Percentiles rank a stretch among this genome's conserved stretches.
phyloP scores from a whole-genome alignment of 371 early-diverging fungal genomes.

The Syncephalastrum sp. region DNA sequence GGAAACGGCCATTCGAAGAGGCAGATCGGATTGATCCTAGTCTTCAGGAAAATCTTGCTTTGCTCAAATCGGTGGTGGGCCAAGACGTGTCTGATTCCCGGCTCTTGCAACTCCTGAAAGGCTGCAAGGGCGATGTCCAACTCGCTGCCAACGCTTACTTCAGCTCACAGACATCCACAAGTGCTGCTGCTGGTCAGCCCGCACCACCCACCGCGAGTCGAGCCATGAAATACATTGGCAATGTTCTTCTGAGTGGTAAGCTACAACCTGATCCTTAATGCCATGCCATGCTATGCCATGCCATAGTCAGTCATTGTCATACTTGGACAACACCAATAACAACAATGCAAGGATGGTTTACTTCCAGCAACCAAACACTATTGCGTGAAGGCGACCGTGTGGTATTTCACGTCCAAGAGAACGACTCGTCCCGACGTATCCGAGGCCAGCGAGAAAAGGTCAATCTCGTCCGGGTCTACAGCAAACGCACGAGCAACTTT shows the following conservation, averaged over 20 bases:
- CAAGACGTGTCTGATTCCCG: constrained; percentile 4
- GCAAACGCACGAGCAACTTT: constrained; percentile 7
- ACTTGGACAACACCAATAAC: too few species aligned
- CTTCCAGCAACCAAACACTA: constrained; percentile 23
- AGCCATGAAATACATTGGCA: not conserved
- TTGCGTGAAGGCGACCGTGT: constrained; percentile 31
- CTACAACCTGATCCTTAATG: not conserved
- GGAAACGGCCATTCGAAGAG: too few species aligned
- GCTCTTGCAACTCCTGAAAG: constrained; percentile 8
- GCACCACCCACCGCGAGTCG: not conserved
- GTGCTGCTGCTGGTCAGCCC: not conserved
- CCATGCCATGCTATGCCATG: too few species aligned
- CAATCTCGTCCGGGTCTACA: constrained; percentile 48
- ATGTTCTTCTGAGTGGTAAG: not conserved
- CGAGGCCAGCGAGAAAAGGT: constrained; percentile 31
- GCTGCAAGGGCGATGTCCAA: constrained; percentile 14
- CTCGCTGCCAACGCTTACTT: constrained; percentile 10
- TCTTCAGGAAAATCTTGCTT: too few species aligned
- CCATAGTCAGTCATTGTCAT: too few species aligned
- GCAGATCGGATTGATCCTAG: too few species aligned
- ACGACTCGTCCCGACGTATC: not conserved
- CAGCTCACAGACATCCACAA: not conserved
- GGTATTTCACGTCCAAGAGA: constrained; percentile 15
- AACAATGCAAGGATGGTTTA: constrained; percentile 37
- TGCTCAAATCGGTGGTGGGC: constrained; percentile 3